Percentiles rank a stretch among this genome's conserved stretches.
Conservation (phyloP, 345 rosid genomes). For the Bruguiera sexangula region DNA sequence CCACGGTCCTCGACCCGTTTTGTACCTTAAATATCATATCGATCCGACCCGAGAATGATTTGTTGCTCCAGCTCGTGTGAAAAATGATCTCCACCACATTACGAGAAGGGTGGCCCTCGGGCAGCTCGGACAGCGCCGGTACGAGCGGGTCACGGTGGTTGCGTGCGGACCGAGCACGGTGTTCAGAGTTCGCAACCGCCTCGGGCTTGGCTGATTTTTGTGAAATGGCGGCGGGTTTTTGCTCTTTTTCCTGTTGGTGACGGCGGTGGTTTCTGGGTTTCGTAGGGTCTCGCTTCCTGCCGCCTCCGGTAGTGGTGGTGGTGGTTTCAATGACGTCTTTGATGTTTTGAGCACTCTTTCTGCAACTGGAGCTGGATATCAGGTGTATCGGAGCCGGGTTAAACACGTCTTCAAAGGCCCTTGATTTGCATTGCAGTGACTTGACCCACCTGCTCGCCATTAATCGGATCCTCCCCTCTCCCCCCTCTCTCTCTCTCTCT, state of each 20-base stretch:
- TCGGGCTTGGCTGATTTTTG: constrained; percentile 26
- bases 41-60: constrained; percentile 66
- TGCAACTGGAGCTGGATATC: constrained; percentile 63
- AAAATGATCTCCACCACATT: constrained; percentile 94
- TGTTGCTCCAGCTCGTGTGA: constrained; percentile 86
- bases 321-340: constrained; percentile 67
- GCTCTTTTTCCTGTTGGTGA: background rate
- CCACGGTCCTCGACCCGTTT: constrained; percentile 60
- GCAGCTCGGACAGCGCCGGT: constrained; percentile 70
- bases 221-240: constrained; percentile 6
- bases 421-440: constrained; percentile 86
- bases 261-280: constrained; percentile 12
- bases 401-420: constrained; percentile 84
- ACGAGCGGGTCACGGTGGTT: constrained; percentile 38
- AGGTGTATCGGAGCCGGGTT: constrained; percentile 46
- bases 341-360: constrained; percentile 51
- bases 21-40: constrained; percentile 90
- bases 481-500: background rate
- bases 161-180: constrained; percentile 39
- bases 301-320: constrained; percentile 10
- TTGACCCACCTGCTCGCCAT: constrained; percentile 91
- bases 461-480: constrained; percentile 1
- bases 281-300: constrained; percentile 15
- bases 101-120: constrained; percentile 83
- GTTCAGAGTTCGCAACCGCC: constrained; percentile 21